Evolutionary conservation across 129 eudicot genomes (phyloP), one percentile per base, ranked within the genome.

Genomic region (Heracleum sosnowskyi): DNA sequence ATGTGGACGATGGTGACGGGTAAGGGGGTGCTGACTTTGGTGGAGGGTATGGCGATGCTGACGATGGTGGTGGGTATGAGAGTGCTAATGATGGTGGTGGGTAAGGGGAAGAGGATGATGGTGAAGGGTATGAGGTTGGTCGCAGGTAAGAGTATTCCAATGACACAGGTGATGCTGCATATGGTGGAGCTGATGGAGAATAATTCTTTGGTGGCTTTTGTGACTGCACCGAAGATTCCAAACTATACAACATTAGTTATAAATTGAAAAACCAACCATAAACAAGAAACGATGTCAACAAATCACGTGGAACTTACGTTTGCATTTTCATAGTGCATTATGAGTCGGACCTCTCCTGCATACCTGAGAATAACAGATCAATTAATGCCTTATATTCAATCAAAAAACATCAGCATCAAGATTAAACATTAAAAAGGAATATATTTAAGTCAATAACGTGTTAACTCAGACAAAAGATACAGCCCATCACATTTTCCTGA

Each of bases 261-360:
- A 78, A n/a, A n/a, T 1, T 4, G 3, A 60, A 11, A 60, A 9
- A 10, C 33, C 16, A 2, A 7, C 28, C 77, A 40, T 41, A 62
- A 6, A 53, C 75, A 31, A 78, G 63, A 72, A 46, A 29, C 73
- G 46, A 63, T 46, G 74, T 82, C 78, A 31, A 13, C 49, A 80
- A 5, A 34, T 53, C 83, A 47, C 20, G 6, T 5, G 76, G 76
- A 39, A 72, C 35, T 72, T 83, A 88, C 97, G 72, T 82, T 87
- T 81, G 88, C 86, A 73, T 80, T 80, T 47, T 88, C 79, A 83
- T 86, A 90, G 83, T 90, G 95, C 97, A 96, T 88, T 47, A 92
- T 96, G 66, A 96, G 73, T 80, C 97, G 92, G 46, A 96, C 88
- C 85, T 92, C 99, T 75, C 97, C 99, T 11, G 97, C 94, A 89